Conservation (phyloP, 495 filamentous ascomycete genomes). For the Penicillium flavigenum region DNA sequence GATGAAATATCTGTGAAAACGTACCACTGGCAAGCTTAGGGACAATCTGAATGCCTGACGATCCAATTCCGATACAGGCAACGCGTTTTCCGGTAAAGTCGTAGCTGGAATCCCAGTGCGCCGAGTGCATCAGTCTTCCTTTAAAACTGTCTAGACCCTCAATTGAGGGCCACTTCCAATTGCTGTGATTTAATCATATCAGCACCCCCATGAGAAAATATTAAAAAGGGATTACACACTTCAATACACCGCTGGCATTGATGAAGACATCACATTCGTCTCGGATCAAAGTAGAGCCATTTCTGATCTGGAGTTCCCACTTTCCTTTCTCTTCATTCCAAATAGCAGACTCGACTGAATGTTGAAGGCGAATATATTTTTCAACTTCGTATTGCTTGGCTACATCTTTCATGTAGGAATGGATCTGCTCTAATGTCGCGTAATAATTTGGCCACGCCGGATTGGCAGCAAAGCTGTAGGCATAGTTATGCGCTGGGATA, state of each 20-base stretch:
- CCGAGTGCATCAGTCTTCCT: constrained; percentile 50
- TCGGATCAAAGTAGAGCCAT: constrained; percentile 27
- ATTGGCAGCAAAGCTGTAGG: constrained; percentile 54
- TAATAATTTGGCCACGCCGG: constrained; percentile 56
- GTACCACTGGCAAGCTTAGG: background rate
- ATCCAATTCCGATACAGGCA: constrained; percentile 47
- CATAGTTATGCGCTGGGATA: constrained; percentile 53
- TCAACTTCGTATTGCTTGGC: constrained; percentile 38
- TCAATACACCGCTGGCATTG: constrained; percentile 50
- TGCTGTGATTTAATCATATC: constrained; percentile 14
- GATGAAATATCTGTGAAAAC: too few relatives aligned
- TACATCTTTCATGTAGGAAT: constrained; percentile 51
- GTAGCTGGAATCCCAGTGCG: constrained; percentile 38
- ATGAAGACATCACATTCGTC: constrained; percentile 46
- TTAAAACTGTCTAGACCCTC: constrained; percentile 44
- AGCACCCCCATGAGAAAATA: background rate
- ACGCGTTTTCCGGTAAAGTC: constrained; percentile 45
- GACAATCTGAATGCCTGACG: constrained; percentile 45
- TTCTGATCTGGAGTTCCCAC: constrained; percentile 46
- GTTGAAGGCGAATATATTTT: constrained; percentile 28
- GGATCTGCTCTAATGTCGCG: constrained; percentile 53
- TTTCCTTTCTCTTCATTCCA: constrained; percentile 35
- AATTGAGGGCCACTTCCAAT: constrained; percentile 51
- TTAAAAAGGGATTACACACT: constrained; percentile 17
- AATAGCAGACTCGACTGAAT: constrained; percentile 25